Base-by-base conservation (phyloP, 2,329 filamentous ascomycete species). In the Trichoderma lentiforme region DNA sequence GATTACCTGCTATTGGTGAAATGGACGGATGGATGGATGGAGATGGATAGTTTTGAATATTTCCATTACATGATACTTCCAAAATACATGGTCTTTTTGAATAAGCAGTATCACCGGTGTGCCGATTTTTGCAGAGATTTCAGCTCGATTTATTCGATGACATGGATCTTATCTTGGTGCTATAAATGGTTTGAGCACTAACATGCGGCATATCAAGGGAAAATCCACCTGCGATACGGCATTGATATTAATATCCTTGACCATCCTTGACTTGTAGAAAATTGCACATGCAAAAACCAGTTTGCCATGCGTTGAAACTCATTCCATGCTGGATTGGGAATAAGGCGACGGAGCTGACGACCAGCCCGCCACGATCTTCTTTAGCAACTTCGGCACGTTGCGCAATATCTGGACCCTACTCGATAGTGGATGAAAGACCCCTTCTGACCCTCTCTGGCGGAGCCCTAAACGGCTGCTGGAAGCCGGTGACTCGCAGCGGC, bases 1-100 rank as follows among this genome's bases (percentile, higher is more conserved):
- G 66, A 70, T 62, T 53, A 39, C 57, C 51, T 62, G 66, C 32
- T 53, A 51, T 70, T 62, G 66, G 66, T 24, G 36, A 58, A 12
- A 21, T 70, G 69, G 47, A 24, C 11, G 69, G 24, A 47, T 51
- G 66, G 66, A 61, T 36, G 69, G 36, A 61, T 53, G 64, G 53
- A 70, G 24, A 36, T 67, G 32, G 32, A 58, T 30, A 28, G 15
- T 21, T 70, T 36, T 58, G n/a, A 57, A 11, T 56, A 36, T 70
- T 70, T 62, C 14, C 32, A 62, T 70, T 70, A 26, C 66, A 62
- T 62, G 57, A 61, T 34, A 36, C 51, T 47, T 47, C 8, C 24
- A 32, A 51, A 24, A 18, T 28, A 28, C 47, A 12, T 34, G 18
- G 26, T 69, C 57, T 34, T 60, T 43, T 47, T 70, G 28, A 47